Base-by-base conservation (phyloP, 441 rosid genomes). In the Viola pubescens region DNA sequence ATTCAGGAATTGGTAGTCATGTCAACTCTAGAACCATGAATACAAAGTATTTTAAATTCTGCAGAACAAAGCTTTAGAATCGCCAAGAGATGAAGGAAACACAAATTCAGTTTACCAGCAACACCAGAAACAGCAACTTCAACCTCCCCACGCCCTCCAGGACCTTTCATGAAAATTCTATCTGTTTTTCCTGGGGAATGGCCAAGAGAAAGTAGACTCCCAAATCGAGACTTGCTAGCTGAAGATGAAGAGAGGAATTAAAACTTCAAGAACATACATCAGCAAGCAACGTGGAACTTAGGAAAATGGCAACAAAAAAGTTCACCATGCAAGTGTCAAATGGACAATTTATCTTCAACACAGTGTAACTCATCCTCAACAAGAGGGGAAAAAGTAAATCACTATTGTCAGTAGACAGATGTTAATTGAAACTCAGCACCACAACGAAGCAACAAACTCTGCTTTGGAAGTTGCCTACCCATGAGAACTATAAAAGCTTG, bases 71-170 rank as follows among this genome's bases (percentile, higher is more conserved):
- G 9, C 49, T 46, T 12, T 12, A 46, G 49, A 46, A 9, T 9
- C 7, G 2, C 6, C 7, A 46, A 37, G 7, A 11, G 13, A 60
- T 37, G 37, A 26, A 45, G 13, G 44, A 9, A 51, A 56, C n/a
- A 39, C 42, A 13, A 54, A 34, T 45, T 11, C 7, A 6, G 52
- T 16, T 66, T 70, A 85, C 97, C 96, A 37, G 82, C 73, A 72
- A 94, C 90, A 62, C 97, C 91, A 75, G 99, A 82, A 66, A 94
- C 97, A 60, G 99, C 95, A 47, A 86, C 97, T 81, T 94, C 97
- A 65, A 94, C 99, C 76, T 90, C 96, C 68, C 99, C 99, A 61
- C 90, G 86, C 69, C 99, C 99, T 72, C 95, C 97, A 34, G 96
- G 99, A 60, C 96, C 99, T 69, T 73, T 90, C 99, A 94, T 90